phyloP scores from a whole-genome alignment of 148 eudicot genomes.

The Spergularia marina region DNA sequence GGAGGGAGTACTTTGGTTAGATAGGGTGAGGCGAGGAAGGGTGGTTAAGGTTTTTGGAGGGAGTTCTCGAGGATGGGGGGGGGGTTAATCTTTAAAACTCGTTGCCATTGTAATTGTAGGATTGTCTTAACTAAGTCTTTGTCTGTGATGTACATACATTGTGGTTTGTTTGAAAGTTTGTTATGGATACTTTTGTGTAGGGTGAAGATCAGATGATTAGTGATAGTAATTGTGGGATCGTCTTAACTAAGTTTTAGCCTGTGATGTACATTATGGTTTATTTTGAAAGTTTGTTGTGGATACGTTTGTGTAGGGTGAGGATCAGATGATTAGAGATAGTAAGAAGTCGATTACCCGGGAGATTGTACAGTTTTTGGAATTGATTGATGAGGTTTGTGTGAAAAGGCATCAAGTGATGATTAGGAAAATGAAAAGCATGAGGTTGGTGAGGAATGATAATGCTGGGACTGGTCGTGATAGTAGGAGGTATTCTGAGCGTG shows the following conservation, averaged over 20 bases:
- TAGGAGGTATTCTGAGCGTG: conserved; percentile 11
- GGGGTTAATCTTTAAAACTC: too few relatives aligned
- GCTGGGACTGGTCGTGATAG: conserved; percentile 28
- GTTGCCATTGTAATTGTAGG: too few relatives aligned
- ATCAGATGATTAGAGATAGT: conserved; percentile 79
- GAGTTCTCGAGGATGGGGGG: too few relatives aligned
- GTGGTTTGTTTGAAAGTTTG: background rate
- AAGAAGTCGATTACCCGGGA: conserved; percentile 60
- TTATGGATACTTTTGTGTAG: conserved; percentile 41
- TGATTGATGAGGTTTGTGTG: conserved; percentile 47
- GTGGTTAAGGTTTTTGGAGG: too few relatives aligned
- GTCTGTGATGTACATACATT: too few relatives aligned
- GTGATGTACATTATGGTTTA: background rate
- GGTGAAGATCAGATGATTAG: conserved; percentile 79
- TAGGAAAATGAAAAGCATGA: conserved; percentile 39
- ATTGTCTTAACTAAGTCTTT: too few relatives aligned
- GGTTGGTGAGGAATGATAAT: conserved; percentile 32
- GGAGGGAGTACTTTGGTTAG: too few relatives aligned
- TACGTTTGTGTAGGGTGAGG: conserved; percentile 57
- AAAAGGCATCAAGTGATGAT: conserved; percentile 39
- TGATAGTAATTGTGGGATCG: conserved; percentile 42
- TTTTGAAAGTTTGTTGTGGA: conserved; percentile 10
- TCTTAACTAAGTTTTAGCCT: background rate
- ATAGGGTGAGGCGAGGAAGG: too few relatives aligned
- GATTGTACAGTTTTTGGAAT: conserved; percentile 49